Evolutionary conservation across 345 rosid genomes (phyloP), one percentile per base, ranked within the genome.

Genomic region (Melaleuca alternifolia): DNA sequence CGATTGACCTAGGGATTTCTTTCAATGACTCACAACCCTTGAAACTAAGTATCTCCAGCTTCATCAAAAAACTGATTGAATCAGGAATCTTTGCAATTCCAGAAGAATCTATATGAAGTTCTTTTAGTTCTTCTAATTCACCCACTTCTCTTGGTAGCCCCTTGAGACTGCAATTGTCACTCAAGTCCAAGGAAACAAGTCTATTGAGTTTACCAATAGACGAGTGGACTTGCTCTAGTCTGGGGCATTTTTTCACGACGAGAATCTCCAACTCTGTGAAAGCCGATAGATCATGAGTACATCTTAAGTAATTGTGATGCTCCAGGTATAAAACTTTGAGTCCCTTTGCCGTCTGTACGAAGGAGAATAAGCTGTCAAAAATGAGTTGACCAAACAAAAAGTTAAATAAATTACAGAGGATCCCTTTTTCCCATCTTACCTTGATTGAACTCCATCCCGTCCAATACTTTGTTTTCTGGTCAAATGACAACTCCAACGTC

Each of bases 11-110:
- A 16, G 54, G 26, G 59, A 54, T 20, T 54, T 54, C 9, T 21
- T 5, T 21, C 59, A 20, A 21, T 54, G 59, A 54, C 11, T 0
- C 0, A 21, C 59, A 54, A 8, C 0, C 3, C 3, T 1, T 0
- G 6, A 4, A 21, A 18, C 10, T 53, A 0, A 53, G 24, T 20
- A 18, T 53, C 56, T 53, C 56, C 6, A 53, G 23, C 56, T 53
- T 53, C 23, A 23, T 7, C 23, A 53, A 4, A 53, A 9, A 53
- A 53, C 56, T 3, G 56, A 53, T 53, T 18, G 56, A 18, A 21
- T 0, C 6, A 18, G 56, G 56, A 53, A 53, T 53, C 10, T 53
- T 7, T 2, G 7, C 20, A 53, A 53, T 53, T 6, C 56, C 9
- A 7, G 56, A 1, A 6, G 1, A 53, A 53, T 7, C 56, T 7